Base-by-base conservation (phyloP, 2,329 filamentous ascomycete genomes). In the Alternaria novae-zelandiae region DNA sequence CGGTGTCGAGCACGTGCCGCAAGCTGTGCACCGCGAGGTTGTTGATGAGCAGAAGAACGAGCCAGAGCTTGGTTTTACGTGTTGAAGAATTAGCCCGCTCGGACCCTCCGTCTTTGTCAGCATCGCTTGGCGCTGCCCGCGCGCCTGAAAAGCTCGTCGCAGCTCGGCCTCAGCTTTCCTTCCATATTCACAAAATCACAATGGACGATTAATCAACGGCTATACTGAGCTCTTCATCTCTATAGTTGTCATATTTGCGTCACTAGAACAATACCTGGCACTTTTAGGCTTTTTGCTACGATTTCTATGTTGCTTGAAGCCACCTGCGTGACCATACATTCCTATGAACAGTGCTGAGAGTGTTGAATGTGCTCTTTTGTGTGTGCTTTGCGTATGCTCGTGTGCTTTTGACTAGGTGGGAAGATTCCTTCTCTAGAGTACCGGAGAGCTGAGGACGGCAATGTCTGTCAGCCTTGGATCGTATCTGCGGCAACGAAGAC, bases 161-260 rank as follows among this genome's bases (percentile, higher is more conserved):
- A n/a, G 60, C 60, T 51, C 60, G 13, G 54, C n/a, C 53, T 61
- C 17, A 7, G 3, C 36, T 68, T 68, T 61, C 59, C 64, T 61
- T 74, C 69, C 67, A 73, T 67, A 76, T 41, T 41, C 78, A 82
- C 78, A 81, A 77, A 79, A 80, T 81, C 76, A 80, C 76, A 78
- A 64, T 66, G 80, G 74, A 79, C 80, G 79, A 79, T 80, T 81
- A 82, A 82, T 82, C 81, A 82, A 82, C 79, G 79, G 79, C 78
- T 76, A 75, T 71, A 75, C 72, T 67, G 58, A 67, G 63, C 59
- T 61, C 28, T 57, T 70, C 57, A 79, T 80, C 75, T 74, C 60
- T 77, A 74, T 78, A 77, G 79, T 74, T 79, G 80, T 82, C 81
- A 82, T 82, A 82, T 82, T 82, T 81, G 76, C 78, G 81, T 79